These are phyloP conservation scores for Teratosphaeria gauchensis DNA, from an alignment of 2,329 filamentous ascomycete species.

Conservation along the genomic window DNA sequence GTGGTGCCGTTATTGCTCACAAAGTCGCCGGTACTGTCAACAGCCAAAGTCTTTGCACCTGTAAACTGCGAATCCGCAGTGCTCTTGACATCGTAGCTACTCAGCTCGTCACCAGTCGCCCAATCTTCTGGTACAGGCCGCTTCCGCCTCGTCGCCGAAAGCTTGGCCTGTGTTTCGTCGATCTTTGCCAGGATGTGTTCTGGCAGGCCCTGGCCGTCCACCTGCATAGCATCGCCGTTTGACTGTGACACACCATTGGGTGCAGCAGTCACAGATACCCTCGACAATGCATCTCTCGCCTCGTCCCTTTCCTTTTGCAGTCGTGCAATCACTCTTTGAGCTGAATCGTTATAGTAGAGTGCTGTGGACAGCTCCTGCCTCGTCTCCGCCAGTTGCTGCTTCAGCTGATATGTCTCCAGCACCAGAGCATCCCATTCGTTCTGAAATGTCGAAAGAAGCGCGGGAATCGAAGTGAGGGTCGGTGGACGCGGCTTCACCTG, in stretches of 20 bases:
- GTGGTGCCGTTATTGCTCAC: background rate
- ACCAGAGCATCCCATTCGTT: constrained; percentile 96
- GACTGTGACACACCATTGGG: constrained; percentile 34
- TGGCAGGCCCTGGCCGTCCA: constrained; percentile 71
- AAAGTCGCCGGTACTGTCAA: constrained; percentile 53
- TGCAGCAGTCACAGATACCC: constrained; percentile 61
- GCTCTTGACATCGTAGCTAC: constrained; percentile 45
- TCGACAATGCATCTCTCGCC: constrained; percentile 77
- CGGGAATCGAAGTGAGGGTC: constrained; percentile 89
- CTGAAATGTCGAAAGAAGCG: constrained; percentile 87
- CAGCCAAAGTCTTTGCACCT: constrained; percentile 47
- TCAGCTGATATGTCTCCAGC: constrained; percentile 81
- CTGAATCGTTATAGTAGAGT: constrained; percentile 93
- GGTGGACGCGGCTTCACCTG: constrained; percentile 83
- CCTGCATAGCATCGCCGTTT: constrained; percentile 79
- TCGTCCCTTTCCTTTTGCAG: constrained; percentile 88
- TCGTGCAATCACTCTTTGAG: constrained; percentile 87
- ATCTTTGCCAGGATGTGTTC: constrained; percentile 62
- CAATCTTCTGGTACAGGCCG: constrained; percentile 76
- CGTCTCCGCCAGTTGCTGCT: constrained; percentile 80
- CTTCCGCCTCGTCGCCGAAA: constrained; percentile 84
- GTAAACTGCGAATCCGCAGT: constrained; percentile 51
- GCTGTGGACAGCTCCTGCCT: constrained; percentile 88
- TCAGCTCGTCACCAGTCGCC: constrained; percentile 66
- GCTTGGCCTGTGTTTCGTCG: constrained; percentile 69